Base-by-base conservation (phyloP, 73 alveolate species). In the Uronychia binucleata region DNA sequence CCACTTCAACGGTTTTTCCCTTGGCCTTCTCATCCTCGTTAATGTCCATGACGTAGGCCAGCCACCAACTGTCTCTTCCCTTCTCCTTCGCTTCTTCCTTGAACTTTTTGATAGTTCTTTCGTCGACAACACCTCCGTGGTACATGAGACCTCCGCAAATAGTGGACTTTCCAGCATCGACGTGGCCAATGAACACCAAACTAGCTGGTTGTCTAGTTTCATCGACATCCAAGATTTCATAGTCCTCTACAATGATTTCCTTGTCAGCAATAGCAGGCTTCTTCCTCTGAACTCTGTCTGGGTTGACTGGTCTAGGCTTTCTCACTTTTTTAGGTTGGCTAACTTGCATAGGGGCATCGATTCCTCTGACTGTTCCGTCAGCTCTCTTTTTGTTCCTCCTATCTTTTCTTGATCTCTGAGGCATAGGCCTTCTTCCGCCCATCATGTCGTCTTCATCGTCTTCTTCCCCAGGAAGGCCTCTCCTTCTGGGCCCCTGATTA, bases 91-190 rank as follows among this genome's bases (percentile, higher is more conserved):
- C 99, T 93, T 97, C 99, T 87, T 95, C 93, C 89, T 97, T 93
- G 91, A 94, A 98, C 94, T 94, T 97, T 83, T 97, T 96, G 84
- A 98, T 95, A 25, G 97, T 95, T 87, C 99, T 96, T 86, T 96
- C 96, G 84, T 97, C 99, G 34, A 97, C 97, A 91, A 91, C 89
- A 26, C 99, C 99, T 46, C 95, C 80, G 85, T 77, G 31, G 87
- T 74, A 96, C 93, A 98, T 80, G 46, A 98, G 94, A 75, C 96
- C 93, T n/a, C 99, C 99, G 78, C 98, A 93, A 25, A 98, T 96
- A 57, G 99, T 98, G 31, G 98, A 92, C 87, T 98, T 98, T 35
- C 99, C 99, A 1, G 98, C 99, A 91, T 97, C 99, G 34, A 97
- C 99, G 88, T 98, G 99, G 31, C 99, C 99, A 28, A 98, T 97